Evolutionary conservation across 805 yeast species (phyloP).

Genomic region (Barnettozyma salicaria): DNA sequence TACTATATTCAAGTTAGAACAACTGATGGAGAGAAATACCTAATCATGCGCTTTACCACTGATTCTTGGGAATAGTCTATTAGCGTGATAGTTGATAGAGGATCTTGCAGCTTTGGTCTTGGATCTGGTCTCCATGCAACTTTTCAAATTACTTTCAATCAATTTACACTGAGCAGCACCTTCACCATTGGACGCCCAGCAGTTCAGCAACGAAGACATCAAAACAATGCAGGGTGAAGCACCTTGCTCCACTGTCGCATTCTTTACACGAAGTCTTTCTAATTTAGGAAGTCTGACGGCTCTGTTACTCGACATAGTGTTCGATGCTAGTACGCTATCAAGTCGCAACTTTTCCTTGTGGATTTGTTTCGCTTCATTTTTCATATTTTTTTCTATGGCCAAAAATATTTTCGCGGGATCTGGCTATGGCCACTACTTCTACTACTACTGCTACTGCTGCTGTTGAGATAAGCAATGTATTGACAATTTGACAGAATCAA

Average conservation of each 20-base stretch:
- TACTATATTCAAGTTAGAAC: no score
- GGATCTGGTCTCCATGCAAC: slow-evolving; percentile 52
- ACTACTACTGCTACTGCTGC: no score
- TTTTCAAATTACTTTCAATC: slow-evolving; percentile 63
- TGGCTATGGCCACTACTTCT: no score
- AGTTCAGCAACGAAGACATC: slow-evolving; percentile 80
- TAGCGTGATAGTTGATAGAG: slow-evolving; percentile 48
- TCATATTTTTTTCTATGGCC: slow-evolving; percentile 2
- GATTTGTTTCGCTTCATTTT: background rate
- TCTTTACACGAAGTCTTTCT: slow-evolving; percentile 65
- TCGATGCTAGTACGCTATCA: no score
- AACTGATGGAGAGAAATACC: background rate
- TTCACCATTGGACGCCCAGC: slow-evolving; percentile 96
- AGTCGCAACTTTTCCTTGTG: background rate
- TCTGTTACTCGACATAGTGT: slow-evolving; percentile 31
- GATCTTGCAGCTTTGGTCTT: slow-evolving; percentile 29
- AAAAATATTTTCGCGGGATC: no score
- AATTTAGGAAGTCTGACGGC: slow-evolving; percentile 61
- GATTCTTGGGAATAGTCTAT: slow-evolving; percentile 42
- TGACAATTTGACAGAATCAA: no score
- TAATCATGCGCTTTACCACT: slow-evolving; percentile 43
- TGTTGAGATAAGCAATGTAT: no score
- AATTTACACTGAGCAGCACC: slow-evolving; percentile 61
- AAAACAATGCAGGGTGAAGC: slow-evolving; percentile 72
- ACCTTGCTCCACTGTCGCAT: slow-evolving; percentile 49